A percentile compares a stretch with the other conserved stretches of the same genome.
Conservation (phyloP, 345 rosid genomes). For the Citrus sinensis region DNA sequence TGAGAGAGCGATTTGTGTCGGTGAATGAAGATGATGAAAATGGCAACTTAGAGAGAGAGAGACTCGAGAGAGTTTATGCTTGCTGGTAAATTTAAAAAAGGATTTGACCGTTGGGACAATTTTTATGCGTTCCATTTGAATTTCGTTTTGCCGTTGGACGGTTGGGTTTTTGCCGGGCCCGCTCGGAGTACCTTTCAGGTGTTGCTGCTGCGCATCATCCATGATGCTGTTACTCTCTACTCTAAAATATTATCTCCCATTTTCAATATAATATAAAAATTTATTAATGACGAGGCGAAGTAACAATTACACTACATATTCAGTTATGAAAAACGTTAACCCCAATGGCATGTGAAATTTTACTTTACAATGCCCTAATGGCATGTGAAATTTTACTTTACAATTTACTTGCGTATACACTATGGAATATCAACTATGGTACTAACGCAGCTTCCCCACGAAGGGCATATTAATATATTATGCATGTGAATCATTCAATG, state of each 20-base stretch:
- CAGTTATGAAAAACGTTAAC: too few species aligned
- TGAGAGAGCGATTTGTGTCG: not conserved
- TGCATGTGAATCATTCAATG: too few species aligned
- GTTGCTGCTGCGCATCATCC: not conserved
- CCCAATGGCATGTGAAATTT: too few species aligned
- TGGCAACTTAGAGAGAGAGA: not conserved
- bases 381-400: too few species aligned
- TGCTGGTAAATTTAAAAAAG: not conserved
- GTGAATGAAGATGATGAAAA: not conserved
- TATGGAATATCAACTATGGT: too few species aligned
- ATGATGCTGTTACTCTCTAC: not conserved
- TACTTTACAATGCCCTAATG: too few species aligned
- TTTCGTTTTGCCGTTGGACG: conserved; percentile 9
- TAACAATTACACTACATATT: not conserved
- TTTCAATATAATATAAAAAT: too few species aligned
- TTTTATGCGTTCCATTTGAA: conserved; percentile 16
- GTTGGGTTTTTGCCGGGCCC: conserved; percentile 12
- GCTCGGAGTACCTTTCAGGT: not conserved
- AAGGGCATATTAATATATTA: too few species aligned
- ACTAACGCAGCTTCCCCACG: too few species aligned
- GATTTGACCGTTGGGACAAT: conserved; percentile 28
- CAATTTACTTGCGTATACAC: too few species aligned
- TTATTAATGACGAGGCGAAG: not conserved
- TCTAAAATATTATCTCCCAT: not conserved
- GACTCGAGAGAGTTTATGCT: not conserved